Base-by-base conservation (phyloP, 192 early-diverging fungal genomes). In the Backusella tarrabulga region DNA sequence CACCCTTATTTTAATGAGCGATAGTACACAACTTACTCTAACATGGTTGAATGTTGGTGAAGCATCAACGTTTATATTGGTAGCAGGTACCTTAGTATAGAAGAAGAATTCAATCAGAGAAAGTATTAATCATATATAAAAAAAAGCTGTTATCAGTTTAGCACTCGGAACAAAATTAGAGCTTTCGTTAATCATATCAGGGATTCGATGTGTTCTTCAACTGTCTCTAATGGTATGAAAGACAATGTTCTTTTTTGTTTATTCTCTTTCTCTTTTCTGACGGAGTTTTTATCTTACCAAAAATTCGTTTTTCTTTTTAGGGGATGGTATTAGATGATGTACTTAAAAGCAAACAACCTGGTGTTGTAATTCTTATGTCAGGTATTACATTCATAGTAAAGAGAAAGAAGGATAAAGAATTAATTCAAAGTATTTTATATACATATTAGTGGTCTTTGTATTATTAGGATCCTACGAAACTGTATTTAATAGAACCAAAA, bases 131-230 rank as follows among this genome's bases (percentile, higher is more conserved):
- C 17, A 19, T n/a, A 50, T n/a, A n/a, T 50, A 7, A 19, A 19
- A 50, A 42, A 34, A 29, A 79, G 77, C 66, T 26, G 19, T 21
- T 42, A 40, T 79, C 1, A 79, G 77, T 60, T n/a, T 74, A 4
- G 44, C 44, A 19, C 82, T 97, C 21, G 89, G 92, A 1, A 85
- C 95, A 23, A 87, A 89, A 2, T 75, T 97, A 6, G 90, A 90
- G 77, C 79, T 67, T n/a, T 89, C 88, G 2, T 77, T 97, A 9
- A 81, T 93, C 14, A 81, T 96, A 6, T 85, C 92, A 6, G 85
- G 93, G 0, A 69, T 90, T 67, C 89, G 95, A 23, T 95, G 92
- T 77, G 78, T 95, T 32, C 84, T 92, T 21, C 95, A 97, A 76
- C 85, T 97, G 41, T 90, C 91, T 2, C 68, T 93, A 23, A 90